Evolutionary conservation across 768 basidiomycete species (phyloP), one percentile per base, ranked within the genome.

Genomic region (Mycena latifolia): DNA sequence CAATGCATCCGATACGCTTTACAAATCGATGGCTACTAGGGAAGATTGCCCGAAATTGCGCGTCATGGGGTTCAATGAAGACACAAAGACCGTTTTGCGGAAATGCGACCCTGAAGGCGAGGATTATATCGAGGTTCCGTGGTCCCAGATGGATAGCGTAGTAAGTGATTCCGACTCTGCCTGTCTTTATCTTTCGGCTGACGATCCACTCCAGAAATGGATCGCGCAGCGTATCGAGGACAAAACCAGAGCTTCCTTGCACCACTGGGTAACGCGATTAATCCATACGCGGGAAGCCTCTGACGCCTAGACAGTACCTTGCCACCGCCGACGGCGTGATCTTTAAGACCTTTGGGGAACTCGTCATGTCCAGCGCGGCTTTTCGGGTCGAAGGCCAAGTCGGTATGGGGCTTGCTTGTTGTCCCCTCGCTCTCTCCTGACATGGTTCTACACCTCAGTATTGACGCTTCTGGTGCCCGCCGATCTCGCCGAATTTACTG

Each of bases 151-250:
- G 55, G 63, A 64, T 37, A 64, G 63, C 27, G 39, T 64, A 48
- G 63, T 64, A 27, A 37, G 63, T 56, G n/a, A 8, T 25, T 33
- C 15, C 14, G 20, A 51, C 10, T 15, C 8, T 6, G n/a, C 39
- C 22, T 63, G 12, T 5, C 46, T 20, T 24, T 28, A 9, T 29
- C 17, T 2, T 14, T 8, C 17, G 28, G 27, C 33, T 63, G 4
- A 51, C 37, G n/a, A 20, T 25, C 15, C 25, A 15, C 52, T 11
- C 9, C 24, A 64, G 63, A 64, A 57, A 57, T 64, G 63, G 63
- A 64, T 64, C 24, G 63, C 39, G 2, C 55, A 64, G 31, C 63
- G 63, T 39, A 5, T 64, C n/a, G 63, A 64, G 63, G 63, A 64
- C 43, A 31, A 58, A 39, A 64, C 58, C 1, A n/a, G 50, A n/a